Conservation (phyloP, 805 yeast species). For the Danielia oregonensis region DNA sequence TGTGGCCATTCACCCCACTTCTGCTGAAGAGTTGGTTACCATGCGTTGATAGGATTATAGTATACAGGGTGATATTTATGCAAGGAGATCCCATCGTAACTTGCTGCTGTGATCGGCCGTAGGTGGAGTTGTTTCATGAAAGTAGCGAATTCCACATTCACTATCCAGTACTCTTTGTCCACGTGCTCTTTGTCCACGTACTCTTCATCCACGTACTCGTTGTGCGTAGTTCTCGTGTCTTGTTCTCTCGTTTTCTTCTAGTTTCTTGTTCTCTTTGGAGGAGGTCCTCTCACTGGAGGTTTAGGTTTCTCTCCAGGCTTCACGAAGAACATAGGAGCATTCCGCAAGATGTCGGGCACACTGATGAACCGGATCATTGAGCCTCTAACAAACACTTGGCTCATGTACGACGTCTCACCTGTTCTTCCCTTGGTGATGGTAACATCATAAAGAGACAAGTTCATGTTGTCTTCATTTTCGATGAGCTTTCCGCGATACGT, state of each 20-base stretch:
- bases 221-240: too few species aligned
- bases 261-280: slow-evolving; percentile 33
- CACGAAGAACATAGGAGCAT: slow-evolving; percentile 85
- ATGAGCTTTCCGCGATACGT: slow-evolving; percentile 82
- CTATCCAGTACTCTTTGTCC: neutral
- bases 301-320: slow-evolving; percentile 56
- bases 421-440: slow-evolving; percentile 63
- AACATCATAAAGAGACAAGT: slow-evolving; percentile 79
- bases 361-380: slow-evolving; percentile 81
- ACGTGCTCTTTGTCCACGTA: too few species aligned
- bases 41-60: too few species aligned
- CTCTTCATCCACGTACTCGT: too few species aligned
- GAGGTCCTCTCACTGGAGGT: slow-evolving; percentile 68
- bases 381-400: slow-evolving; percentile 87
- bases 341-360: slow-evolving; percentile 81
- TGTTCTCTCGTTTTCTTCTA: too few species aligned
- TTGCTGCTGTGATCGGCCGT: too few species aligned
- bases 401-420: slow-evolving; percentile 72
- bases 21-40: slow-evolving; percentile 97
- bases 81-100: too few species aligned
- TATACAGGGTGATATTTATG: too few species aligned
- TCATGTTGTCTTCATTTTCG: slow-evolving; percentile 93
- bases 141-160: neutral
- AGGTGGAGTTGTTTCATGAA: too few species aligned
- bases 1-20: slow-evolving; percentile 98